These are phyloP conservation scores for Mucor piriformis DNA, from an alignment of 371 early-diverging fungal genomes.

Conservation along the genomic window DNA sequence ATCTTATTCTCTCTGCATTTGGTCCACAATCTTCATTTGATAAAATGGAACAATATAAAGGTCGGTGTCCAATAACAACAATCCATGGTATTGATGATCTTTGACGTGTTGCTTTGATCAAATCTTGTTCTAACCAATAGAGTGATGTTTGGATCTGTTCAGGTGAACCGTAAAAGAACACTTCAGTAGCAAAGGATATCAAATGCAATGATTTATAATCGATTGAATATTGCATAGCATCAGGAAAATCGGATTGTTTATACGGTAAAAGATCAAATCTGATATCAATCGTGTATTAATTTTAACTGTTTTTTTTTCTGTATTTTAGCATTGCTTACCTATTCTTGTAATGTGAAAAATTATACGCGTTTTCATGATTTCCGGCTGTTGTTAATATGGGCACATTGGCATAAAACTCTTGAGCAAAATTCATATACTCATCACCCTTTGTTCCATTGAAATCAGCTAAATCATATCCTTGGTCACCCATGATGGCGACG, in stretches of 20 bases:
- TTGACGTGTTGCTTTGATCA: conserved; percentile 16
- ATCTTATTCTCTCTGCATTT: conserved; percentile 10
- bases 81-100: conserved; percentile 24
- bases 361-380: conserved; percentile 51
- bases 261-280: conserved; percentile 44
- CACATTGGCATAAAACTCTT: conserved; percentile 37
- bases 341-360: conserved; percentile 50
- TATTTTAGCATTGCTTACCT: conserved; percentile 19
- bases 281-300: not conserved
- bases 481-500: conserved; percentile 35
- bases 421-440: conserved; percentile 47
- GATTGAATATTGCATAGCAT: conserved; percentile 42
- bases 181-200: conserved; percentile 47
- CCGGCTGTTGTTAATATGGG: conserved; percentile 48
- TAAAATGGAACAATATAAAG: conserved; percentile 25
- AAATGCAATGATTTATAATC: conserved; percentile 49
- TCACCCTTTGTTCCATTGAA: conserved; percentile 50
- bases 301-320: not conserved
- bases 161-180: conserved; percentile 36
- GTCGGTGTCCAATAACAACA: conserved; percentile 32
- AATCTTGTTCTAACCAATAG: conserved; percentile 34
- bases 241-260: conserved; percentile 34
- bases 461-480: conserved; percentile 44
- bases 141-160: conserved; percentile 27
- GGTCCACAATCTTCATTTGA: conserved; percentile 18